Evolutionary conservation across 1,284 basidiomycete species (phyloP), one percentile per base, ranked within the genome.

Genomic region (Mycena sp.): DNA sequence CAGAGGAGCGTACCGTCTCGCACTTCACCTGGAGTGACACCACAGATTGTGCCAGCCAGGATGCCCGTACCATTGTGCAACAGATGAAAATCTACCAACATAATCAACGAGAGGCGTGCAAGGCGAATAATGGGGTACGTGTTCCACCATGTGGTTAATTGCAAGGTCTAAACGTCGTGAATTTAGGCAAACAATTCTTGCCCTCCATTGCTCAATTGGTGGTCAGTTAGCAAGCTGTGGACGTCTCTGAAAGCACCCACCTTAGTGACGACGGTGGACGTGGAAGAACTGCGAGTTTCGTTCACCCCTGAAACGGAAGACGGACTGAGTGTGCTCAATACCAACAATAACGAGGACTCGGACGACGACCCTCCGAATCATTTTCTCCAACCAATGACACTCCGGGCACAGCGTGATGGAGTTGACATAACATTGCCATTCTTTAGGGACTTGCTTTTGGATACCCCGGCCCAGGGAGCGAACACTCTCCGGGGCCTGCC

Each of bases 11-110:
- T n/a, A n/a, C 63, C 6, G 49, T 55, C 10, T 64, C 63, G 1
- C 52, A 46, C 0, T 53, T 64, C n/a, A 61, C 60, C 5, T 25
- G 25, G 2, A 54, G 48, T n/a, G 56, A 62, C 51, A 19, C 51
- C 9, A 37, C n/a, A 16, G 51, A 53, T 40, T 32, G 51, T 16
- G 35, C 30, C 10, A n/a, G n/a, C 12, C 51, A 53, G 38, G 37
- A 40, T 53, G 29, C 51, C 16, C 29, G 29, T 11, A 53, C 51
- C 7, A 21, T 40, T 17, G 29, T 53, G 35, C 29, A 17, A 16
- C 19, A 26, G 51, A 29, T 32, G 12, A 35, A 53, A 28, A 40
- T 53, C 37, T 12, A 38, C 9, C 29, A 53, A 28, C n/a, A 53
- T 38, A 12, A 38, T 38, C 51, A 32, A 6, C 51, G 29, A 45